Evolutionary conservation across 352 stramenopile genomes (phyloP).

Genomic region (Elongisporangium anandrum): DNA sequence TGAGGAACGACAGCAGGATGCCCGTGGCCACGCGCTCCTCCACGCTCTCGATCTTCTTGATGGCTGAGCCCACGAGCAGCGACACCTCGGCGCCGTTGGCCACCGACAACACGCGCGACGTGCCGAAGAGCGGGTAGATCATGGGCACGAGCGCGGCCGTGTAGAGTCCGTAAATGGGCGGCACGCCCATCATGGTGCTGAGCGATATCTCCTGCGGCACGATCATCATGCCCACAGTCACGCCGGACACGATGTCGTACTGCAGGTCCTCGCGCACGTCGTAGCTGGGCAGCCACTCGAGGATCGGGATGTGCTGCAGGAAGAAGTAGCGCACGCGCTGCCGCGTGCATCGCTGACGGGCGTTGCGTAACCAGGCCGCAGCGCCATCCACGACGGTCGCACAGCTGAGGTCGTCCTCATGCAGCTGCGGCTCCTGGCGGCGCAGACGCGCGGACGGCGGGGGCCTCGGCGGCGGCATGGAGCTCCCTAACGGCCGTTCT

Average conservation of each 20-base stretch:
- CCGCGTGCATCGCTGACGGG: conserved; percentile 17
- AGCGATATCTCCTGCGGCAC: conserved; percentile 89
- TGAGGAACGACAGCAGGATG: conserved; percentile 66
- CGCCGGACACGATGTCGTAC: conserved; percentile 49
- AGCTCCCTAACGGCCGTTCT: too few species aligned
- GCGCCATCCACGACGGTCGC: not conserved
- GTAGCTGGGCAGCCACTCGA: conserved; percentile 62
- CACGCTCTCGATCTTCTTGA: conserved; percentile 52
- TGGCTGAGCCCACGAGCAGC: conserved; percentile 51
- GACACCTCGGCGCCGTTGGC: conserved; percentile 72
- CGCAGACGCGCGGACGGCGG: too few species aligned
- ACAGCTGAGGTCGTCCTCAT: too few species aligned
- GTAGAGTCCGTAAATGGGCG: conserved; percentile 89
- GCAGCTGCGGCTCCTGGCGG: too few species aligned
- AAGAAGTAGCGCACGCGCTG: conserved; percentile 27
- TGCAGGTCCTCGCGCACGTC: conserved; percentile 42
- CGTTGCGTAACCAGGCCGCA: conserved; percentile 7
- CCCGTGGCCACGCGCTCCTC: conserved; percentile 46
- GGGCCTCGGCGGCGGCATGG: too few species aligned
- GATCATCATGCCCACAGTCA: conserved; percentile 84
- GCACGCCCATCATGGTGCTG: conserved; percentile 83
- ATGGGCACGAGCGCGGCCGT: conserved; percentile 77
- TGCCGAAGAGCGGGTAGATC: conserved; percentile 85
- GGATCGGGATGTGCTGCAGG: conserved; percentile 46
- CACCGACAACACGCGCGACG: conserved; percentile 73